Conservation (phyloP, 75 land plant species). For the Pinus taeda region DNA sequence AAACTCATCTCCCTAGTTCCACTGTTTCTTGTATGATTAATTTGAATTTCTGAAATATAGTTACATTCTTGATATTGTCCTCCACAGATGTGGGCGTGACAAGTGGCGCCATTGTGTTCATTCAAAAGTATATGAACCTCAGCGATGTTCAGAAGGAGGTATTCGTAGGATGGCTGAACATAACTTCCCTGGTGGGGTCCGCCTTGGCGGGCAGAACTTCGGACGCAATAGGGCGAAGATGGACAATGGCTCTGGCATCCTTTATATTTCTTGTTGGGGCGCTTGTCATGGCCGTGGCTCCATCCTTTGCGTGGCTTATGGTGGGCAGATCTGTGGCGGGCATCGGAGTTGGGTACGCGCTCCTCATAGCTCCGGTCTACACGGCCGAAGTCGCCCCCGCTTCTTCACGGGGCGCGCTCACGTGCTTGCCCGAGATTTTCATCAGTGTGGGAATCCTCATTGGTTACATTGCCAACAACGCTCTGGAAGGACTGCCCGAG, state of each 20-base stretch:
- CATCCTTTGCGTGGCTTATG: slow-evolving; percentile 55
- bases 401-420: slow-evolving; percentile 57
- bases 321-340: slow-evolving; percentile 67
- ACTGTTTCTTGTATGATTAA: too few species aligned
- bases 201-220: slow-evolving; percentile 70
- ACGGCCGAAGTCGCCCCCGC: slow-evolving; percentile 78
- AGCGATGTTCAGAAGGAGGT: slow-evolving; percentile 52
- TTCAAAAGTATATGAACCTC: slow-evolving; percentile 53
- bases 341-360: slow-evolving; percentile 82
- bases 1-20: too few species aligned
- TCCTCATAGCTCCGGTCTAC: slow-evolving; percentile 89
- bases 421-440: slow-evolving; percentile 79
- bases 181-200: slow-evolving; percentile 68
- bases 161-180: slow-evolving; percentile 61
- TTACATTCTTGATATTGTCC: too few species aligned
- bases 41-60: too few species aligned
- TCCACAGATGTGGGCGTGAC: slow-evolving; percentile 77
- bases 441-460: slow-evolving; percentile 74
- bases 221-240: slow-evolving; percentile 72
- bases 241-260: slow-evolving; percentile 77
- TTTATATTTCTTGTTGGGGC: slow-evolving; percentile 74
- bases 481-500: slow-evolving; percentile 42
- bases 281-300: slow-evolving; percentile 66
- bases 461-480: slow-evolving; percentile 71
- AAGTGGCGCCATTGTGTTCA: slow-evolving; percentile 73